Base-by-base conservation (phyloP, 2,329 filamentous ascomycete species). In the Trichoderma sp. region DNA sequence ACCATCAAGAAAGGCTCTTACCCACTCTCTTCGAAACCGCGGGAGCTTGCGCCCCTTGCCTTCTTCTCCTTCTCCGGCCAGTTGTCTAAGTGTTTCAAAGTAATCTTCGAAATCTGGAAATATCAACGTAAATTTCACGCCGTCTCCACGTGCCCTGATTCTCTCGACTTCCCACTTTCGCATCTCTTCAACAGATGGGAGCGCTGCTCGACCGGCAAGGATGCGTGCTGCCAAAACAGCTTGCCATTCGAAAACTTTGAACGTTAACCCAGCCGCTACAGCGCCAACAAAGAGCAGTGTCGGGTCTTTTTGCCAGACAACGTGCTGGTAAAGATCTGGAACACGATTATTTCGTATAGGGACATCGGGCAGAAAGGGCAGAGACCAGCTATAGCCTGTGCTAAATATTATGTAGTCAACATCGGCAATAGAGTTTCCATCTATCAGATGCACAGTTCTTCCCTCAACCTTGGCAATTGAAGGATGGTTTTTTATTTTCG, bases 191-290 rank as follows among this genome's bases (percentile, higher is more conserved):
- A 78, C 26, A 0, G 82, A 71, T 0, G 89, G 89, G 1, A 90
- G 76, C 0, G 72, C 77, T 0, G 83, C 83, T 1, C 86, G 80
- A 0, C 86, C 86, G 0, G 88, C 84, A 0, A 90, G 80, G 2
- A 89, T 76, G 0, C 88, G 80, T 1, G 89, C 88, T 0, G 85
- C 86, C 1, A 87, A 81, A 0, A 90, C 88, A 7, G 88, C 87
- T 73, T 91, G 89, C 86, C 87, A 90, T 77, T 91, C 89, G 67
- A 90, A 90, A 34, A 90, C 83, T 74, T 89, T 90, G 79, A 91
- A 91, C 0, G 89, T 91, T 32, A 91, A 77, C 0, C 86, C 86
- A 0, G 85, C 84, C 1, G 80, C 79, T 0, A 84, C 86, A 4
- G 87, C 88, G 30, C 87, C 88, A 2, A 89, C 80, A 72, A 89